Evolutionary conservation across 257 asterid species (phyloP).

Genomic region (Forsythia viridissima): DNA sequence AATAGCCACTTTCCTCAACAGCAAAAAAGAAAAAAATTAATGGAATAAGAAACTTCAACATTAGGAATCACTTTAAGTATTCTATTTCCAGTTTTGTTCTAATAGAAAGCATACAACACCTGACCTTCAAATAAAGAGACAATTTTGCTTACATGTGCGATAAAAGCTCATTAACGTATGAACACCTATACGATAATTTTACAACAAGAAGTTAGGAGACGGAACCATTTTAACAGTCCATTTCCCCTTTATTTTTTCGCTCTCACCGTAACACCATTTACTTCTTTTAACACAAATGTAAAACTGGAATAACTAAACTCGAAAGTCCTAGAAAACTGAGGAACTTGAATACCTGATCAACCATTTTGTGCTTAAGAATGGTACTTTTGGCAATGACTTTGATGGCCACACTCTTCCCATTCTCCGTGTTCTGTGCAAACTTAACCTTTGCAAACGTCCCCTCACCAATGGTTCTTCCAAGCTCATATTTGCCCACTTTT

Average conservation of each 20-base stretch:
- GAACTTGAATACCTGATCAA: slow-evolving; percentile 61
- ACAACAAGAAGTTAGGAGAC: neutral
- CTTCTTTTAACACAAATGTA: neutral
- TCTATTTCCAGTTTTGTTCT: neutral
- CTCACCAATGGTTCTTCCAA: slow-evolving; percentile 87
- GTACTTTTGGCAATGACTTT: slow-evolving; percentile 86
- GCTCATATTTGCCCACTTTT: slow-evolving; percentile 83
- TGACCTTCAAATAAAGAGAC: slow-evolving; percentile 1
- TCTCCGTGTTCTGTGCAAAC: slow-evolving; percentile 74
- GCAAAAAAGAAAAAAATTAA: neutral
- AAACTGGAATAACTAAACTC: slow-evolving; percentile 4
- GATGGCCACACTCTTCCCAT: slow-evolving; percentile 77
- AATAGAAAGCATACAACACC: slow-evolving; percentile 2
- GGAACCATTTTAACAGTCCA: slow-evolving; percentile 5
- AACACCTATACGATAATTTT: neutral
- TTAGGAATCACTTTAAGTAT: neutral
- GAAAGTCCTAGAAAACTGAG: slow-evolving; percentile 2
- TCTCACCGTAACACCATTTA: neutral
- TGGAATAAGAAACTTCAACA: slow-evolving; percentile 2
- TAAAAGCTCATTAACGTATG: neutral
- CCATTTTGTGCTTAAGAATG: slow-evolving; percentile 88
- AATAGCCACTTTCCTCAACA: neutral
- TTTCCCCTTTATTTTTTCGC: neutral
- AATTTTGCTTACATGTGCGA: neutral
- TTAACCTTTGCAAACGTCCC: slow-evolving; percentile 95